Conservation (phyloP, 192 early-diverging fungal species). For the Dimargaris verticillata region DNA sequence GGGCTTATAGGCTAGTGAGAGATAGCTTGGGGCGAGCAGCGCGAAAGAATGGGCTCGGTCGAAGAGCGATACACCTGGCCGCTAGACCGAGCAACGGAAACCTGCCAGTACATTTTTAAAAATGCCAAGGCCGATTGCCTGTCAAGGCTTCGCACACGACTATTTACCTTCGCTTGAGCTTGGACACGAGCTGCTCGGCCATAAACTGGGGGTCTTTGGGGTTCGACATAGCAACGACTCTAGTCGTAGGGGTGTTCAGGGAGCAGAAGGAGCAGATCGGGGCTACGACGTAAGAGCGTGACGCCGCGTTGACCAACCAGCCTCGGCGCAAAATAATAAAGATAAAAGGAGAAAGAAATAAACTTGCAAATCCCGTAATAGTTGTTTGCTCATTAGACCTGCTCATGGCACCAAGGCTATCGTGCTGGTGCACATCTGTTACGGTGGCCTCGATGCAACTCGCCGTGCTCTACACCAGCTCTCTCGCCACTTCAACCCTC, state of each 20-base stretch:
- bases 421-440: too few species aligned
- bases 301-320: neutral
- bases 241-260: neutral
- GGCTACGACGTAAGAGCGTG: neutral
- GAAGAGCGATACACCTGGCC: neutral
- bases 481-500: too few species aligned
- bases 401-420: too few species aligned
- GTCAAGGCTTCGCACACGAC: too few species aligned
- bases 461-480: too few species aligned
- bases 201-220: slow-evolving; percentile 22
- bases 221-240: neutral
- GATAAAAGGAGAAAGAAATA: neutral
- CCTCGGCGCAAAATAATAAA: neutral
- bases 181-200: slow-evolving; percentile 33
- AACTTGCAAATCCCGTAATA: too few species aligned
- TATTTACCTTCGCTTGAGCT: slow-evolving; percentile 26
- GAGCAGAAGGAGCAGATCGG: neutral
- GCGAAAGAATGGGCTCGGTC: neutral
- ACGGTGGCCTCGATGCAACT: too few species aligned
- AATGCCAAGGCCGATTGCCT: too few species aligned
- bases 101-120: too few species aligned
- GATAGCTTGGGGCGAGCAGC: neutral
- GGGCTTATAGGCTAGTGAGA: neutral
- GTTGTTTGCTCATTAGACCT: too few species aligned
- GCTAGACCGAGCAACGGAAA: too few species aligned